These are phyloP conservation scores for Leccinum angustisporum DNA, from an alignment of 1,284 basidiomycete genomes.

Conservation along the genomic window DNA sequence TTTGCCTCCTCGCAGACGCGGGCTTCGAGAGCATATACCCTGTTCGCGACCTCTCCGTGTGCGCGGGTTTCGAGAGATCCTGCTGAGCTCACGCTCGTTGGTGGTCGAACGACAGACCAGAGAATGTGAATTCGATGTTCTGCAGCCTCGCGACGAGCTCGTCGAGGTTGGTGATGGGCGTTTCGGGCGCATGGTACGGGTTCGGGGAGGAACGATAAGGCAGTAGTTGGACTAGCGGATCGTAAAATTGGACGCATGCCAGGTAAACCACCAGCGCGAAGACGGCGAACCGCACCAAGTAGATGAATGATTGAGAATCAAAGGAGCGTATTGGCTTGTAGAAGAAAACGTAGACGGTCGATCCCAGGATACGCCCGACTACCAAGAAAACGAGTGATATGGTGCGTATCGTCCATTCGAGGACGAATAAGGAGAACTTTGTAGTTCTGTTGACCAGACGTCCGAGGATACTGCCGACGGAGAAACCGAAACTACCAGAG, in stretches of 20 bases:
- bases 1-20: slow-evolving; percentile 53
- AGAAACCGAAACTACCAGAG: slow-evolving; percentile 36
- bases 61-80: slow-evolving; percentile 50
- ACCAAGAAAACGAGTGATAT: slow-evolving; percentile 27
- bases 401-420: slow-evolving; percentile 36
- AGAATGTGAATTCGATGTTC: slow-evolving; percentile 61
- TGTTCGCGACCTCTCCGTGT: slow-evolving; percentile 50
- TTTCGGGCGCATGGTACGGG: slow-evolving; percentile 48
- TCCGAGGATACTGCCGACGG: slow-evolving; percentile 49
- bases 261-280: slow-evolving; percentile 43
- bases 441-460: slow-evolving; percentile 39
- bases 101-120: slow-evolving; percentile 53
- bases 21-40: slow-evolving; percentile 55
- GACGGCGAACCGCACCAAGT: slow-evolving; percentile 38
- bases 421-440: slow-evolving; percentile 39
- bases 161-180: slow-evolving; percentile 65
- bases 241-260: slow-evolving; percentile 43
- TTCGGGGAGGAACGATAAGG: slow-evolving; percentile 25
- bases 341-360: slow-evolving; percentile 39
- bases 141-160: slow-evolving; percentile 70
- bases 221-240: slow-evolving; percentile 31
- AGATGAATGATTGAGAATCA: slow-evolving; percentile 30
- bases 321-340: slow-evolving; percentile 42
- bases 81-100: slow-evolving; percentile 49
- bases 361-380: slow-evolving; percentile 48